Evolutionary conservation across 2,329 filamentous ascomycete species (phyloP).

Genomic region (Monosporascus sp.): DNA sequence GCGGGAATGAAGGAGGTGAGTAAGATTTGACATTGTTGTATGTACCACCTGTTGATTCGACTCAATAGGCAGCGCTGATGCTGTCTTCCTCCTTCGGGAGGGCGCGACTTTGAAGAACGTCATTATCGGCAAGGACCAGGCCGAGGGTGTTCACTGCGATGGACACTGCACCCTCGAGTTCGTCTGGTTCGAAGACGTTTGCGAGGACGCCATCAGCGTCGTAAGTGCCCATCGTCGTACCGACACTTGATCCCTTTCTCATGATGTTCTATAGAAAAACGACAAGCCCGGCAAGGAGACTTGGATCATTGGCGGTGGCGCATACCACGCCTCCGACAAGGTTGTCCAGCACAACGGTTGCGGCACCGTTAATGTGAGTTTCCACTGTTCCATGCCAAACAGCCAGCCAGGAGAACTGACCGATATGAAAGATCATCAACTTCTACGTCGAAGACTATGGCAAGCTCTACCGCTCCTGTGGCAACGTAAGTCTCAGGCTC

Average conservation of each 20-base stretch:
- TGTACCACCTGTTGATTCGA: no score
- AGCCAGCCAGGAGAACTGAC: neutral
- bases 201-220: slow-evolving; percentile 28
- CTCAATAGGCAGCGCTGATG: neutral
- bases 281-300: slow-evolving; percentile 20
- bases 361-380: slow-evolving; percentile 32
- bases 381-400: neutral
- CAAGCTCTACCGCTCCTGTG: slow-evolving; percentile 44
- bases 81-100: slow-evolving; percentile 21
- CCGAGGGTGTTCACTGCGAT: slow-evolving; percentile 32
- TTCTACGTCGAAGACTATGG: slow-evolving; percentile 41
- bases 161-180: slow-evolving; percentile 23
- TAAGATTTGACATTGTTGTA: no score
- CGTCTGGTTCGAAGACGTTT: slow-evolving; percentile 31
- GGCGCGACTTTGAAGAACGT: slow-evolving; percentile 29
- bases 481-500: slow-evolving; percentile 29
- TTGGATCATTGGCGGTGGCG: slow-evolving; percentile 37
- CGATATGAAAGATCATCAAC: slow-evolving; percentile 23
- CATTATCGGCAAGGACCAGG: slow-evolving; percentile 33
- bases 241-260: no score
- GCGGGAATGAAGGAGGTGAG: no score
- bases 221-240: slow-evolving; percentile 3
- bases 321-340: slow-evolving; percentile 40
- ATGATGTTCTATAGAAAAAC: slow-evolving; percentile 1
- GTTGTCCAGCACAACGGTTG: slow-evolving; percentile 42